A percentile compares a stretch with the other conserved stretches of the same genome.
Conservation (phyloP, 78 protist species). For the Planoprotostelium fungivorum region DNA sequence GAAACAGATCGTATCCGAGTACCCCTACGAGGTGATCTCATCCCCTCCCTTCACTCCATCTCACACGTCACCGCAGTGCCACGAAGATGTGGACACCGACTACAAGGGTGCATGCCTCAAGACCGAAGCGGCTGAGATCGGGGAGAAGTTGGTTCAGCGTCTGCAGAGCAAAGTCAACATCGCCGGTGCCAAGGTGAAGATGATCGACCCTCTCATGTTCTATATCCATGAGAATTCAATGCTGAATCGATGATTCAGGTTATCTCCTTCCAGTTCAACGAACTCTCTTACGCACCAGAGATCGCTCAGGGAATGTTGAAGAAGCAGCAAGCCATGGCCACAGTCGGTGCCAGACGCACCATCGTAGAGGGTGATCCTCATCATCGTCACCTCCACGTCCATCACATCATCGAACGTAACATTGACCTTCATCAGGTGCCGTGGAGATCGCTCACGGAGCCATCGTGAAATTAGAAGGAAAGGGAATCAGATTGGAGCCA, state of each 20-base stretch:
- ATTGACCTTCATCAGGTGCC: neutral
- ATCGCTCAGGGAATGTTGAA: constrained; percentile 10
- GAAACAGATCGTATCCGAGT: constrained; percentile 3
- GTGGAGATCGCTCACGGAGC: constrained; percentile 4
- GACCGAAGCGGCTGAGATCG: constrained; percentile 5
- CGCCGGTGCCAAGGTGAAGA: constrained; percentile 10
- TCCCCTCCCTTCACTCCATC: neutral
- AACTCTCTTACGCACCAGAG: constrained; percentile 6
- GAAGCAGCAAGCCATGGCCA: constrained; percentile 4
- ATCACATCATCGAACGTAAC: neutral
- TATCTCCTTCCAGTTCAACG: constrained; percentile 7
- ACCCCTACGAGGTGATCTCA: constrained; percentile 5
- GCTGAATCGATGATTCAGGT: neutral
- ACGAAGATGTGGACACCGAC: neutral
- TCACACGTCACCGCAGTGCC: neutral
- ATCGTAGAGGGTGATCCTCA: neutral
- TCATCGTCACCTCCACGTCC: neutral
- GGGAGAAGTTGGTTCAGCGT: neutral
- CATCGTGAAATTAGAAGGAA: neutral
- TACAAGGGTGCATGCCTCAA: neutral
- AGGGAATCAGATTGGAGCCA: neutral
- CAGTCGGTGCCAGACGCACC: constrained; percentile 5
- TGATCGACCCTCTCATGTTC: neutral
- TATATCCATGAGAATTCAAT: neutral
- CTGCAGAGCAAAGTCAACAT: neutral